Conservation (phyloP, 768 basidiomycete genomes). For the Leccinum pellstonianum region DNA sequence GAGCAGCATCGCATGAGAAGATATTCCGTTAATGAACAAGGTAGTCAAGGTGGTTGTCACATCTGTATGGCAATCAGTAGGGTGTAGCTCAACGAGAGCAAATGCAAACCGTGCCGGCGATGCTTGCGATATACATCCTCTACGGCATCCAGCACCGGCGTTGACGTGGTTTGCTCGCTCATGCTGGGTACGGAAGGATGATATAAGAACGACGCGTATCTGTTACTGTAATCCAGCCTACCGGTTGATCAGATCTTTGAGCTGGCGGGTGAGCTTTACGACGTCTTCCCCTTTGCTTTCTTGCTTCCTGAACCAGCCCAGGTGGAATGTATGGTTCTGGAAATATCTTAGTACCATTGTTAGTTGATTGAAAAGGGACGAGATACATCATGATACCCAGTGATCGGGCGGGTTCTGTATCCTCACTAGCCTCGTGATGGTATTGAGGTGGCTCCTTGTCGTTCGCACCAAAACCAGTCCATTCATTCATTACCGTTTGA, state of each 20-base stretch:
- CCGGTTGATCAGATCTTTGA: conserved; percentile 90
- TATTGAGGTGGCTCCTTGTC: neutral
- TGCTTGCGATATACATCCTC: conserved; percentile 77
- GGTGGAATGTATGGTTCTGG: conserved; percentile 75
- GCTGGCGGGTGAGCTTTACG: conserved; percentile 64
- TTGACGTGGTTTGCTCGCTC: conserved; percentile 85
- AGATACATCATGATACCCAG: conserved; percentile 12
- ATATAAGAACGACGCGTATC: neutral
- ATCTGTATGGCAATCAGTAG: conserved; percentile 45
- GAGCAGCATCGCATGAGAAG: conserved; percentile 74
- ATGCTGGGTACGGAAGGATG: conserved; percentile 47
- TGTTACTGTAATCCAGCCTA: conserved; percentile 28
- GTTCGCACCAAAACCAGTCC: conserved; percentile 35
- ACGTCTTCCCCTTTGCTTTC: conserved; percentile 38
- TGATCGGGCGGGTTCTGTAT: neutral
- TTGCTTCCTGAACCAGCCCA: conserved; percentile 53
- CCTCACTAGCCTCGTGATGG: neutral
- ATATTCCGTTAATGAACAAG: conserved; percentile 76
- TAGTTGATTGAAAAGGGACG: neutral
- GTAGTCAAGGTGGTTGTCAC: conserved; percentile 77
- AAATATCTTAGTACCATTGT: conserved; percentile 1
- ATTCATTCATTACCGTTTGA: conserved; percentile 32
- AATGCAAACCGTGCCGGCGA: conserved; percentile 66
- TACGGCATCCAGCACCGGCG: conserved; percentile 61
- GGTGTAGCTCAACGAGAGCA: neutral